Evolutionary conservation across 805 yeast species (phyloP), one percentile per base, ranked within the genome.

Genomic region (Yarrowia alimentaria): DNA sequence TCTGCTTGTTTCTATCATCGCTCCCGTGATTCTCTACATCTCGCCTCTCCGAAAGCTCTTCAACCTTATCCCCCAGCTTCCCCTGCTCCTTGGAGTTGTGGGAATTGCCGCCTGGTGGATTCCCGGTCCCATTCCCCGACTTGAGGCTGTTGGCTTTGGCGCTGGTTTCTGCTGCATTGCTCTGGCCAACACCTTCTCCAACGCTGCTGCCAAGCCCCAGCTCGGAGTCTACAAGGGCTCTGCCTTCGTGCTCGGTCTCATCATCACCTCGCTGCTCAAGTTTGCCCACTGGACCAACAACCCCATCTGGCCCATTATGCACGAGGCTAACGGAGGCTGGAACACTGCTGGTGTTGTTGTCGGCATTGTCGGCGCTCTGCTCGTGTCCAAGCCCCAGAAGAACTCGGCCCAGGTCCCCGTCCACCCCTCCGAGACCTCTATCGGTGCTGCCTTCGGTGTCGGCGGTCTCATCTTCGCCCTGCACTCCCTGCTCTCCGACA

Each of bases 231-330:
- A 75, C 33, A 78, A 77, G 57, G 70, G 80, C 4, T 62, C 80
- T 3, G 72, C 90, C 3, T 80, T 83, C 57, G 64, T 80, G 1
- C 55, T 85, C 20, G 99, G 99, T 13, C 72, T 93, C 54, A 71
- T 85, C 33, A 64, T 80, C 5, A 80, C 96, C 1, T 78, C 89
- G 1, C 77, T 86, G 22, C 72, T 86, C 14, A 93, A 93, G 62
- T 84, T 77, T 68, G 78, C 83, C 8, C 78, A 75, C 59, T 84
- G 78, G 68, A 80, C 98, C 2, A 90, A 90, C 63, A 93, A 93
- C 64, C 99, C 99, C 29, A 72, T 89, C 40, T 93, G 99, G 99
- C 95, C 98, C 21, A 84, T 90, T 45, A 82, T 93, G 90, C 82
- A 89, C 64, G 74, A 73, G 13, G 76, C 72, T 10, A 89, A 86